These are phyloP conservation scores for Eimeria acervulina DNA, from an alignment of 169 alveolate genomes.

Conservation along the genomic window DNA sequence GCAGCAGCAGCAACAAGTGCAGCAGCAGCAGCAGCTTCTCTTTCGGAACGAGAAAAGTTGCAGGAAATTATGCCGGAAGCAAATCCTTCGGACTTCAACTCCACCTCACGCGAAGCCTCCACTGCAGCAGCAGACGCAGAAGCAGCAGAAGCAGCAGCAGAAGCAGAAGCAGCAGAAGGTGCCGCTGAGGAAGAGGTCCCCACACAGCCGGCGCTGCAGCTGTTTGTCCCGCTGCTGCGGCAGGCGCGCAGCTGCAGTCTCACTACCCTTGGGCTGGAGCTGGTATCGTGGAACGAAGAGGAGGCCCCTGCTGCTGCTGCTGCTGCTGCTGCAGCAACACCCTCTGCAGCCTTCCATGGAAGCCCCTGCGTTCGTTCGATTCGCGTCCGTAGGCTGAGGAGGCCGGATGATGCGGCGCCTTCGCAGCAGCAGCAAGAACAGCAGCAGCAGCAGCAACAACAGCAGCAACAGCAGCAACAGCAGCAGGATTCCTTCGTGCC, in stretches of 20 bases:
- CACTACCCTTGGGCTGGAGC: conserved; percentile 75
- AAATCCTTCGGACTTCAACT: too few relatives aligned
- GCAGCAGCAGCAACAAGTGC: not conserved
- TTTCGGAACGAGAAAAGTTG: conserved; percentile 11
- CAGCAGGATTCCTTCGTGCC: not conserved
- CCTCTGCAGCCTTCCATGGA: not conserved
- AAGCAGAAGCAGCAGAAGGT: conserved; percentile 11
- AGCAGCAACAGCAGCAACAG: conserved; percentile 16
- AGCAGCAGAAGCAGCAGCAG: not conserved
- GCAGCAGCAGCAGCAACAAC: conserved; percentile 42
- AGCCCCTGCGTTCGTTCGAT: not conserved
- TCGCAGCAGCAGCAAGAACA: conserved; percentile 34
- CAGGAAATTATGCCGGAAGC: too few relatives aligned
- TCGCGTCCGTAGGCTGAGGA: conserved; percentile 5
- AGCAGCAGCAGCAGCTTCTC: conserved; percentile 23
- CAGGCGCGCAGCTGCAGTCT: conserved; percentile 79
- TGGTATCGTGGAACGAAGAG: not conserved
- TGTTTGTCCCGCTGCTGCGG: conserved; percentile 76
- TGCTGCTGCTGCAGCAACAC: conserved; percentile 11
- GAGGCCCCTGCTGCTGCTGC: conserved; percentile 34
- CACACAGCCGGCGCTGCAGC: conserved; percentile 75
- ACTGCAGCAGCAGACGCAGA: not conserved
- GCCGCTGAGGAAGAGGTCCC: conserved; percentile 33
- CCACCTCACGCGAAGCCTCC: too few relatives aligned
- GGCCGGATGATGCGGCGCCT: not conserved